phyloP scores from a whole-genome alignment of 2,329 filamentous ascomycete genomes.

The Trichoderma hamatum region DNA sequence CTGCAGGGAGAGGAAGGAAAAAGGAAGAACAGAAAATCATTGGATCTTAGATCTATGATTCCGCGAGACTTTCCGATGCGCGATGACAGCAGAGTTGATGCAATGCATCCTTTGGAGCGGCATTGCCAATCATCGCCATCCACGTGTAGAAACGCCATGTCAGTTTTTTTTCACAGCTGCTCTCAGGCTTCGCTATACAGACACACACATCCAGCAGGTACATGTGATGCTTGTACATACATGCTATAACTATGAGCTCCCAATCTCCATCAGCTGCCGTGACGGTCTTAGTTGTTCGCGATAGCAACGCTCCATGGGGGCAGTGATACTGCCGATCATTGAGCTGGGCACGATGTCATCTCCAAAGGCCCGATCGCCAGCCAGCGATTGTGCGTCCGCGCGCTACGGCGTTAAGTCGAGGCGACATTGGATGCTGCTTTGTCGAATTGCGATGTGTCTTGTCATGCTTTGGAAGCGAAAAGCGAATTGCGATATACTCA shows the following conservation, averaged over 20 bases:
- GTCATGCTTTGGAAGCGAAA: background rate
- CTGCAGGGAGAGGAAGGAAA: background rate
- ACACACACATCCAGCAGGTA: background rate
- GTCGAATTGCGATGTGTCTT: background rate
- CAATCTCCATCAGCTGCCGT: background rate
- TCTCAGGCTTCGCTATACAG: no score
- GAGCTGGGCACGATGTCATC: slow-evolving; percentile 2
- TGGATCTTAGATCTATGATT: background rate
- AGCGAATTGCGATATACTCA: background rate
- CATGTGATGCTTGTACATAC: background rate
- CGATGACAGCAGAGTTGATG: background rate
- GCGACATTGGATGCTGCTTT: background rate
- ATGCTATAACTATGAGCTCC: background rate
- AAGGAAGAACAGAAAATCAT: background rate
- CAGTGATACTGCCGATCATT: slow-evolving; percentile 5
- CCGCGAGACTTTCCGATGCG: background rate
- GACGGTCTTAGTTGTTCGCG: background rate
- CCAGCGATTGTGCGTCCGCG: background rate
- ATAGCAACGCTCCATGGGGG: background rate
- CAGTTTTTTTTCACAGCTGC: background rate
- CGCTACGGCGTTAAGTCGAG: slow-evolving; percentile 3
- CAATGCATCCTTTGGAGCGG: background rate
- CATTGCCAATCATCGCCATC: background rate
- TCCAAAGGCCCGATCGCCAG: slow-evolving; percentile 11
- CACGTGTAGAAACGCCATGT: background rate